Base-by-base conservation (phyloP, 805 yeast species). In the Kurtzmaniella cleridarum region DNA sequence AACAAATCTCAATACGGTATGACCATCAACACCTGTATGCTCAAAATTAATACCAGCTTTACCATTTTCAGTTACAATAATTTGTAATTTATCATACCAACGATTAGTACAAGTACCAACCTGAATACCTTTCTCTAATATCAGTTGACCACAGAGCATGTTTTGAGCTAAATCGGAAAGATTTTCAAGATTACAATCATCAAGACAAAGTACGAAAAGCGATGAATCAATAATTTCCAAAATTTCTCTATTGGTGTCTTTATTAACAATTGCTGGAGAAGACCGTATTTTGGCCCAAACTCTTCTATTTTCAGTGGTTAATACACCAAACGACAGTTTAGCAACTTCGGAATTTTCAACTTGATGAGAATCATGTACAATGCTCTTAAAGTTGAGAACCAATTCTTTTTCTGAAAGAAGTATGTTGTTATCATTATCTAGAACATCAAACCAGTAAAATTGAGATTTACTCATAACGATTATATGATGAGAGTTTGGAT, bases 11-110 rank as follows among this genome's bases (percentile, higher is more conserved):
- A 89, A 66, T 3, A 89, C 95, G 0, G 97, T 89, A 59, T 89
- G 96, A 41, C 97, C 97, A 62, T 89, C 97, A 20, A 89, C 95
- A 49, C 96, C 96, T 0, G 97, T 84, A 55, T 89, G 93, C 54
- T 89, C 97, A 56, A 89, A 89, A 59, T 90, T 89, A 48, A 89
- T 81, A 23, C 97, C 97, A 2, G 93, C 96, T 60, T 85, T 84
- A 17, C 95, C 95, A 59, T 89, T 87, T 57, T 80, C 78, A 3
- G 96, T 87, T 40, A 89, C 78, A 39, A 89, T 89, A 47, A 89
- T 73, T 60, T 89, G 96, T 46, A 89, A 64, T 62, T 89, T 89
- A 62, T 89, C 97, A 57, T 88, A 89, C 96, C 96, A 89, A 57
- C 97, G 70, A 61, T 89, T 89, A 27, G 95, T 84, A 63, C 96